Evolutionary conservation across 495 filamentous ascomycete genomes (phyloP).

Genomic region (Trichocladium antarcticum): DNA sequence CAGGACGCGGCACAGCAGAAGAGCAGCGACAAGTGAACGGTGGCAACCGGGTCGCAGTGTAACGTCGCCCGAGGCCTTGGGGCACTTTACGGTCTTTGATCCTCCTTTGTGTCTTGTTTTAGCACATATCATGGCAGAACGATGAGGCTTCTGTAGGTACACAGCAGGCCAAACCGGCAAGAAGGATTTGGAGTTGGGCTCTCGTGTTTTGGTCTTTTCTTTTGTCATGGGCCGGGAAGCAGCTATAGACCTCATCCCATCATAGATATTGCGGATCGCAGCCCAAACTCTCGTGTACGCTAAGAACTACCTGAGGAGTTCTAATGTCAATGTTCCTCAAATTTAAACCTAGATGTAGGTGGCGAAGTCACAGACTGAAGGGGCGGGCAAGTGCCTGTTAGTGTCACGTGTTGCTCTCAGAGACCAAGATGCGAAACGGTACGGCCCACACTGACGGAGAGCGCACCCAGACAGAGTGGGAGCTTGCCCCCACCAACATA

Average conservation of each 20-base stretch:
- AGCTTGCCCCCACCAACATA: constrained; percentile 12
- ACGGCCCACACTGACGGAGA: no score
- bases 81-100: not conserved
- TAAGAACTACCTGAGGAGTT: not conserved
- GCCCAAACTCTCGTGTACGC: not conserved
- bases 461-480: not conserved
- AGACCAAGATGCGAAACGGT: no score
- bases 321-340: no score
- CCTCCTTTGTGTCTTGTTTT: constrained; percentile 5
- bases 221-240: not conserved
- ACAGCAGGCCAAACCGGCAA: constrained; percentile 1
- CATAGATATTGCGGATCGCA: constrained; percentile 6
- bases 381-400: no score
- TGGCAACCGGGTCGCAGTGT: not conserved
- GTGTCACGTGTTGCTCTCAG: no score
- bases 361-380: no score
- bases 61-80: not conserved
- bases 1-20: constrained; percentile 2
- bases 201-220: not conserved
- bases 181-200: constrained; percentile 5
- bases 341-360: no score
- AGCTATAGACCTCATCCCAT: constrained; percentile 11
- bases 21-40: constrained; percentile 11
- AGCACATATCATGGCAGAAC: not conserved
- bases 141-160: constrained; percentile 6